phyloP scores from a whole-genome alignment of 371 early-diverging fungal species.

The Mortierella sp. region DNA sequence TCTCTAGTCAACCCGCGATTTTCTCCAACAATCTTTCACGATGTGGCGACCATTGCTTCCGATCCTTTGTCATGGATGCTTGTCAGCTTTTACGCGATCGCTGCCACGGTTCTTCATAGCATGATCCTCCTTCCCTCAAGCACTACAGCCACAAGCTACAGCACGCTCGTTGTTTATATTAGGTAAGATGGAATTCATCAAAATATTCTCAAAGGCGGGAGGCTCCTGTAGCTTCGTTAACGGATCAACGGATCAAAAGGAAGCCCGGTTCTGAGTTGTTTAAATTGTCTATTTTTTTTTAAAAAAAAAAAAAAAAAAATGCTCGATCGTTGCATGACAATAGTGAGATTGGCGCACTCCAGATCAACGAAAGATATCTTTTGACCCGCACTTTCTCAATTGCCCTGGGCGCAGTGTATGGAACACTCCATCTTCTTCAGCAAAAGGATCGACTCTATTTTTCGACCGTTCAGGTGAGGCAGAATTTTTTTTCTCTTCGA shows the following conservation, averaged over 20 bases:
- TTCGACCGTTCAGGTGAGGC: slow-evolving; percentile 57
- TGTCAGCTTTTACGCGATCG: slow-evolving; percentile 25
- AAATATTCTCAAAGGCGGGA: no score
- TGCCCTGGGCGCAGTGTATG: slow-evolving; percentile 51
- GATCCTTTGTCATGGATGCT: slow-evolving; percentile 34
- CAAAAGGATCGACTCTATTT: slow-evolving; percentile 49
- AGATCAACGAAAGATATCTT: slow-evolving; percentile 48
- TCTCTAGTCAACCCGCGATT: slow-evolving; percentile 41
- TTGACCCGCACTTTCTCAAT: slow-evolving; percentile 49
- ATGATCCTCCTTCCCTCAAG: slow-evolving; percentile 25
- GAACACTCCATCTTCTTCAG: slow-evolving; percentile 42
- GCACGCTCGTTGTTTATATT: slow-evolving; percentile 34
- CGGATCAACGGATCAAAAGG: no score
- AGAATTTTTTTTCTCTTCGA: background rate
- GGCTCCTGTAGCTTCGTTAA: no score
- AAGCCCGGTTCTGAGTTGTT: no score
- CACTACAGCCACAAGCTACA: slow-evolving; percentile 17
- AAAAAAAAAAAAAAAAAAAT: no score
- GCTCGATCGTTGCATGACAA: no score
- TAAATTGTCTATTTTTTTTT: background rate
- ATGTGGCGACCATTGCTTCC: slow-evolving; percentile 20
- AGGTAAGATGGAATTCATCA: slow-evolving; percentile 9
- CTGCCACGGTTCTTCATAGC: slow-evolving; percentile 15
- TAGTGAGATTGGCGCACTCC: slow-evolving; percentile 43
- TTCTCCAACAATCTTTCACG: slow-evolving; percentile 35